These are phyloP conservation scores for Erodium maritimum DNA, from an alignment of 345 rosid genomes.

Conservation along the genomic window DNA sequence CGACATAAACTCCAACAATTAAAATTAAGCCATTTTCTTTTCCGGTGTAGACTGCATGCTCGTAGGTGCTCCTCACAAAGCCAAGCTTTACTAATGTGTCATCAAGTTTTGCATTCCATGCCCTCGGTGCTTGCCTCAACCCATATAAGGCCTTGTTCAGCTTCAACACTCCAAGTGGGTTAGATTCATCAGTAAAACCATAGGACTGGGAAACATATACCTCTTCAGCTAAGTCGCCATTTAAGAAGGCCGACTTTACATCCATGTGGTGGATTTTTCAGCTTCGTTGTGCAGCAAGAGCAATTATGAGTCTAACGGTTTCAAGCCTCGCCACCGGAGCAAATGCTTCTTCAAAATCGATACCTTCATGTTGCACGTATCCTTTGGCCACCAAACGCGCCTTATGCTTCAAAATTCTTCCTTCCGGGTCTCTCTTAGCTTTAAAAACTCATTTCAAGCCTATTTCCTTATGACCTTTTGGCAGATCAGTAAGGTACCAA, in stretches of 20 bases:
- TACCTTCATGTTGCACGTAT: too few species aligned
- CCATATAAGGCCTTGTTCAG: slow-evolving; percentile 7
- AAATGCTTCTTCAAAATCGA: slow-evolving; percentile 6
- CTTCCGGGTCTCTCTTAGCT: slow-evolving; percentile 7
- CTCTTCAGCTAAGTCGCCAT: slow-evolving; percentile 7
- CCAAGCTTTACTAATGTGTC: not conserved
- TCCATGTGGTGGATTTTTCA: slow-evolving; percentile 2
- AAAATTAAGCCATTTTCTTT: not conserved
- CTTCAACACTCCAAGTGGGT: not conserved
- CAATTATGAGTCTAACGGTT: not conserved
- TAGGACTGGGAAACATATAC: too few species aligned
- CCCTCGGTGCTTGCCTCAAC: slow-evolving; percentile 6
- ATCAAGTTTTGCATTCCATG: not conserved
- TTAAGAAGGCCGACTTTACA: too few species aligned
- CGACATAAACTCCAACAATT: slow-evolving; percentile 6
- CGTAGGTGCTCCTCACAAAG: slow-evolving; percentile 2
- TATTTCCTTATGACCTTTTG: not conserved
- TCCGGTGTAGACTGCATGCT: not conserved
- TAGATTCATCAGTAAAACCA: slow-evolving; percentile 4
- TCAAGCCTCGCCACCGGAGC: too few species aligned
- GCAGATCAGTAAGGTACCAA: not conserved
- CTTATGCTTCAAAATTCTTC: slow-evolving; percentile 1
- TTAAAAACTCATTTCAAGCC: slow-evolving; percentile 4
- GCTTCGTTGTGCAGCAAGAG: slow-evolving; percentile 2
- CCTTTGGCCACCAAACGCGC: slow-evolving; percentile 8